Percentiles rank a stretch among this genome's conserved stretches.
These are phyloP conservation scores for Quercus dentata DNA, from an alignment of 306 rosid species.

Conservation along the genomic window DNA sequence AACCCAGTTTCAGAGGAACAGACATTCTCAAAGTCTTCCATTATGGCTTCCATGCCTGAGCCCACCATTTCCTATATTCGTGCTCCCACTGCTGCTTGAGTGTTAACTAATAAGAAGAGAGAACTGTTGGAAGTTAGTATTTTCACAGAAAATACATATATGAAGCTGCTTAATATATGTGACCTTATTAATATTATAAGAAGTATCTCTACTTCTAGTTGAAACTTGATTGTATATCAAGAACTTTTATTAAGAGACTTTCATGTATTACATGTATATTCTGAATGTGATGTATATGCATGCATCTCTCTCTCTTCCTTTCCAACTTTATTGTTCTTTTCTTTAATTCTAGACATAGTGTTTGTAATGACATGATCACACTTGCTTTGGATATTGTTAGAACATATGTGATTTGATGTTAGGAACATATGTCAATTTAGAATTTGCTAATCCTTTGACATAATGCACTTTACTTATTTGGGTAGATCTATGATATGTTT, in stretches of 20 bases:
- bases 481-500: no score
- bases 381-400: no score
- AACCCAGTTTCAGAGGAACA: slow-evolving; percentile 14
- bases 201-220: background rate
- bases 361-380: no score
- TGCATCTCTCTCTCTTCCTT: no score
- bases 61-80: slow-evolving; percentile 36
- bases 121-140: slow-evolving; percentile 2
- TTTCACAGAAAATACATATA: slow-evolving; percentile 9
- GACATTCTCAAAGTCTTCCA: slow-evolving; percentile 24
- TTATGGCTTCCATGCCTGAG: slow-evolving; percentile 54
- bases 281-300: background rate
- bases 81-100: slow-evolving; percentile 64
- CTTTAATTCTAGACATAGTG: no score
- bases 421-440: no score
- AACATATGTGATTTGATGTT: no score
- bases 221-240: background rate
- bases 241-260: background rate
- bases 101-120: background rate
- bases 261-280: background rate
- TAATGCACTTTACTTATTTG: no score
- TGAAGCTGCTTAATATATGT: background rate
- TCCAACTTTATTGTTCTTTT: no score
- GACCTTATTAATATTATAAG: background rate
- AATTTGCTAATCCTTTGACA: no score